Conservation (phyloP, 768 basidiomycete species). For the Tylopilus balloui region DNA sequence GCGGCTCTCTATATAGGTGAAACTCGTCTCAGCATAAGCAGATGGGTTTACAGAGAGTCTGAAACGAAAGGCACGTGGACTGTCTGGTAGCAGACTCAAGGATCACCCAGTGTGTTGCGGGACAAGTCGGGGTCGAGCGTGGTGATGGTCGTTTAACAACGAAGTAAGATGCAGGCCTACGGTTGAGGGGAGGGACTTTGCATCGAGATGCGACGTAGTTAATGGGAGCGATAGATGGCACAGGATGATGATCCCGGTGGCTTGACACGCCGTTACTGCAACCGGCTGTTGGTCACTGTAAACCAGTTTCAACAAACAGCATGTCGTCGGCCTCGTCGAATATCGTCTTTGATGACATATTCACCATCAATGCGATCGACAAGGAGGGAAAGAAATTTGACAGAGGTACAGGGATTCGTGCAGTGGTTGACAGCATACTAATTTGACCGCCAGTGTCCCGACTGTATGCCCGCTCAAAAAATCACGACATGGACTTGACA, state of each 20-base stretch:
- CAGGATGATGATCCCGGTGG: no score
- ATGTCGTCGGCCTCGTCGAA: conserved; percentile 62
- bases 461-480: conserved; percentile 83
- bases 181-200: not conserved
- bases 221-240: not conserved
- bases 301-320: no score
- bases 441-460: conserved; percentile 67
- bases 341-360: conserved; percentile 92
- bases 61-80: not conserved
- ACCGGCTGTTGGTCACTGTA: no score
- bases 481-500: conserved; percentile 88
- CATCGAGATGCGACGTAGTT: not conserved
- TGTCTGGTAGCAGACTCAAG: not conserved
- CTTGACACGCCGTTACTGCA: no score
- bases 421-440: not conserved
- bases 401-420: conserved; percentile 56
- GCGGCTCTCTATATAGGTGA: conserved; percentile 45
- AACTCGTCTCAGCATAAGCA: conserved; percentile 45
- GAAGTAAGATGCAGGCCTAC: not conserved
- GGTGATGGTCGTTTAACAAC: not conserved
- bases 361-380: conserved; percentile 79
- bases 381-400: conserved; percentile 97
- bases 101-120: conserved; percentile 38
- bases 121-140: no score
- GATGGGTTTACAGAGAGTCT: conserved; percentile 33